Base-by-base conservation (phyloP, 306 rosid genomes). In the Corylus americana region DNA sequence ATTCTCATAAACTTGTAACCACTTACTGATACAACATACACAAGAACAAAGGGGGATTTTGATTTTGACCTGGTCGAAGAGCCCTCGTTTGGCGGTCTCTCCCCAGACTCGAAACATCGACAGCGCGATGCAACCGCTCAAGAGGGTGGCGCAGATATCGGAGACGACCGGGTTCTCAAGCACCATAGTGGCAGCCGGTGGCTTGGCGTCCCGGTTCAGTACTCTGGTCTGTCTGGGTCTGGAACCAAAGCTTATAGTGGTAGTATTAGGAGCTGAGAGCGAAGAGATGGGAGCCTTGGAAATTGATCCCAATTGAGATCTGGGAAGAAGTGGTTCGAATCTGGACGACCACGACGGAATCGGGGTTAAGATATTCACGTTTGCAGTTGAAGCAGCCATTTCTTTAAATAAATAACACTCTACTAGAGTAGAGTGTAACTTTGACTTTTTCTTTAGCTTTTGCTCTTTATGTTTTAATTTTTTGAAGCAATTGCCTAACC, bases 31-130 rank as follows among this genome's bases (percentile, higher is more conserved):
- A 7, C 7, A 42, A 31, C n/a, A 64, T 13, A 64, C 45, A 35
- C 18, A 13, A 18, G 31, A 31, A 31, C 10, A 29, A 63, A 29
- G 35, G 1, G 16, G 18, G 44, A 16, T n/a, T 66, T 44, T 16
- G 37, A 55, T 13, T 77, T 14, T 51, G 11, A 95, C 98, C 97
- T 91, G 94, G 73, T 95, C 97, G 55, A 92, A 84, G 74, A 94
- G 13, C 11, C 87, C 86, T 1, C 88, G 80, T 39, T 82, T 91
- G 45, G 98, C 98, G 61, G 92, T 95, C 72, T 93, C 92, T 29
- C 73, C 73, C 92, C 91, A 95, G 4, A 95, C 42, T 50, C 82
- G 85, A 44, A 95, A 96, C 37, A 71, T 31, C 20, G 88, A 87
- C 10, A 84, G 8, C 2, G 97, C 99, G n/a, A 91, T 75, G 29